phyloP scores from a whole-genome alignment of 441 rosid species.

The Geranium incanum region DNA sequence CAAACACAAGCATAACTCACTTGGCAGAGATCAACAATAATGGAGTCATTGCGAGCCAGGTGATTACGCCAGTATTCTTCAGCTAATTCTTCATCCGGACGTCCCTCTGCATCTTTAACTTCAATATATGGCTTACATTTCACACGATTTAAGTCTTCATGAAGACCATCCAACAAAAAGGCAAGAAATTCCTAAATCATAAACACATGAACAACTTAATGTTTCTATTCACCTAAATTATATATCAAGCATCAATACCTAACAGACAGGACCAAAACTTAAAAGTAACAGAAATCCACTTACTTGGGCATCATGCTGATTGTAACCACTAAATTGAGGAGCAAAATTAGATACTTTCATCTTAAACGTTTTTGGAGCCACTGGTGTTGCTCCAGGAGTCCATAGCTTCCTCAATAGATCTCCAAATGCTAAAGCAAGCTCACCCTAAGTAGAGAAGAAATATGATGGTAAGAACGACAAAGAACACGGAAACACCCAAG shows the following conservation, averaged over 20 bases:
- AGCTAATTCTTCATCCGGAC: conserved; percentile 58
- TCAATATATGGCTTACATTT: conserved; percentile 64
- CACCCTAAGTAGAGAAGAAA: conserved; percentile 39
- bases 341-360: conserved; percentile 67
- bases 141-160: conserved; percentile 70
- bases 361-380: conserved; percentile 60
- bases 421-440: conserved; percentile 68
- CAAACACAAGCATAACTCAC: conserved; percentile 35
- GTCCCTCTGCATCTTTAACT: conserved; percentile 62
- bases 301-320: conserved; percentile 84
- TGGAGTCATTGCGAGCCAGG: conserved; percentile 63
- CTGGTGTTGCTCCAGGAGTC: conserved; percentile 63
- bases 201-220: neutral
- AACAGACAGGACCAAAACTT: conserved; percentile 22
- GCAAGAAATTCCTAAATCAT: conserved; percentile 54
- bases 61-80: conserved; percentile 71
- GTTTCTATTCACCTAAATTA: neutral
- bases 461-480: conserved; percentile 8
- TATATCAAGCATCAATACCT: conserved; percentile 13
- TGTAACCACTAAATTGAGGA: conserved; percentile 67
- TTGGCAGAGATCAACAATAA: conserved; percentile 62
- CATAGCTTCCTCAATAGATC: conserved; percentile 63
- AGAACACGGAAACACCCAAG: conserved; percentile 6
- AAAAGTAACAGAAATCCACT: conserved; percentile 30
- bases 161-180: conserved; percentile 74